These are phyloP conservation scores for Caryopteris hybrid DNA, from an alignment of 305 asterid genomes.

Conservation along the genomic window DNA sequence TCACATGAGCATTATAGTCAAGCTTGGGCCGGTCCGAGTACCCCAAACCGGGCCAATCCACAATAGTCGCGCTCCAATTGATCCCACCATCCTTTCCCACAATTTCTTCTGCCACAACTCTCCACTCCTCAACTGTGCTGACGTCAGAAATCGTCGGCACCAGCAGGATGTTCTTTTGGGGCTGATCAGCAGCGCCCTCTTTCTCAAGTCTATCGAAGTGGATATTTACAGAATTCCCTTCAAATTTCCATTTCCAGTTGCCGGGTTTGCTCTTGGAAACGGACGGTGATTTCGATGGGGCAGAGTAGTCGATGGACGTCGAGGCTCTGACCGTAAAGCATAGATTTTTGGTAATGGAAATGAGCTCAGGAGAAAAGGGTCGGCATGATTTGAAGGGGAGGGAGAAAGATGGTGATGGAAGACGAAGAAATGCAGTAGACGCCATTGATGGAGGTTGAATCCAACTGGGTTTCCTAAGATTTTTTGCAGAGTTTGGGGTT, in stretches of 20 bases:
- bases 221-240: constrained; percentile 56
- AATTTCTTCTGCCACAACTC: constrained; percentile 74
- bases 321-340: constrained; percentile 36
- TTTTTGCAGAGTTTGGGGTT: constrained; percentile 10
- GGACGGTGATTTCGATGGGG: constrained; percentile 26
- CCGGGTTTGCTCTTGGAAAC: constrained; percentile 28
- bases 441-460: constrained; percentile 37
- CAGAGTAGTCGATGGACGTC: constrained; percentile 47
- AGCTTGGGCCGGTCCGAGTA: constrained; percentile 83
- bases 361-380: neutral
- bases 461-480: constrained; percentile 2
- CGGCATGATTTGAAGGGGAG: constrained; percentile 28
- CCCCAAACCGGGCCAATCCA: constrained; percentile 97
- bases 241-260: constrained; percentile 71
- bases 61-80: constrained; percentile 67
- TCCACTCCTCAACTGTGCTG: constrained; percentile 93
- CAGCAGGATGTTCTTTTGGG: constrained; percentile 57
- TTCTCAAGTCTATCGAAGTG: constrained; percentile 59
- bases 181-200: constrained; percentile 27
- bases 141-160: constrained; percentile 91
- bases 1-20: constrained; percentile 72
- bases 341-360: constrained; percentile 13
- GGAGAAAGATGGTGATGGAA: constrained; percentile 24
- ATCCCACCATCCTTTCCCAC: constrained; percentile 38
- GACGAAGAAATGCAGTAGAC: constrained; percentile 33